Percentiles rank a stretch among this genome's conserved stretches.
These are phyloP conservation scores for Exidia glandulosa DNA, from an alignment of 768 basidiomycete species.

Conservation along the genomic window DNA sequence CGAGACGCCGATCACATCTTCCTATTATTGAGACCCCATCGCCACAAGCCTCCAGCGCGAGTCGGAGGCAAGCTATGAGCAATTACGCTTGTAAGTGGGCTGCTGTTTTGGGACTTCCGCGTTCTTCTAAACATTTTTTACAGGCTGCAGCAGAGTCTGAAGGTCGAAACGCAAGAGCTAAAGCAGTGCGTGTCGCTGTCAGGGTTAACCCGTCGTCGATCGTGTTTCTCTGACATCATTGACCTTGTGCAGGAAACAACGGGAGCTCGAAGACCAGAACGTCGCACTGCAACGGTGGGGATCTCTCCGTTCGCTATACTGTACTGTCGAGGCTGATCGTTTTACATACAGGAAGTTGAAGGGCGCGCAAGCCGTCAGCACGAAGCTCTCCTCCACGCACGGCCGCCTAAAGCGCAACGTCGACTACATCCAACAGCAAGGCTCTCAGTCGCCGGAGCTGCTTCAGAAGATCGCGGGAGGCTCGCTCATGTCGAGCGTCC, in stretches of 20 bases:
- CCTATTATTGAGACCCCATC: neutral
- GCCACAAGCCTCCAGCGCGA: neutral
- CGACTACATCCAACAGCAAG: neutral
- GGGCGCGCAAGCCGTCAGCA: neutral
- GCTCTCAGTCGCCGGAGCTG: neutral
- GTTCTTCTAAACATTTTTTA: neutral
- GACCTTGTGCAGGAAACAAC: neutral
- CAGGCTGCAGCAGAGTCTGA: neutral
- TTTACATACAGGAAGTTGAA: neutral
- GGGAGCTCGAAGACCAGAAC: neutral
- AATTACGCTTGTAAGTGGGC: neutral
- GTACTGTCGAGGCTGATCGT: neutral
- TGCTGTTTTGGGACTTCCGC: too few relatives aligned
- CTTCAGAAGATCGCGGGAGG: neutral
- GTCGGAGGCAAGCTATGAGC: neutral
- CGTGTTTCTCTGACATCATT: neutral
- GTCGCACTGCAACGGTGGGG: neutral
- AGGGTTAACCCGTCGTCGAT: neutral
- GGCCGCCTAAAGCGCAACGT: neutral
- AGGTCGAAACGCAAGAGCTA: neutral
- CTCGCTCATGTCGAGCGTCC: neutral
- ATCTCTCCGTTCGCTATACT: neutral
- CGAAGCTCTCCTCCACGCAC: neutral
- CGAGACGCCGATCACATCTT: too few relatives aligned
- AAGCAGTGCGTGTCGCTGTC: neutral